Evolutionary conservation across 768 basidiomycete genomes (phyloP).

Genomic region (Tulasnella sp.): DNA sequence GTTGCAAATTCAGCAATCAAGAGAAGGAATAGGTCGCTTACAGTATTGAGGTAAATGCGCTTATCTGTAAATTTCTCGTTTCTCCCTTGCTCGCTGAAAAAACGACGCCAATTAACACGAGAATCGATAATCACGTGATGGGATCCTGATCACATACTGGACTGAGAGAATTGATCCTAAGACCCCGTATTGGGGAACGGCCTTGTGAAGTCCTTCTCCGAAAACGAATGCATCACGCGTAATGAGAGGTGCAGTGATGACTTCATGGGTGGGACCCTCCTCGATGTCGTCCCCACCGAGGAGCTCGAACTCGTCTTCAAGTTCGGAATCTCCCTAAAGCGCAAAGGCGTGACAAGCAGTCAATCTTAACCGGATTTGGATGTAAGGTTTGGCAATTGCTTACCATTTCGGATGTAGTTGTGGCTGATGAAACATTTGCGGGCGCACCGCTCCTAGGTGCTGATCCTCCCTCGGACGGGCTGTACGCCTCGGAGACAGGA

Average conservation of each 20-base stretch:
- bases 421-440: neutral
- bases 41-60: constrained; percentile 62
- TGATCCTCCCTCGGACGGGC: neutral
- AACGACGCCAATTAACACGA: neutral
- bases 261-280: neutral
- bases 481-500: neutral
- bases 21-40: constrained; percentile 25
- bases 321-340: neutral
- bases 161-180: constrained; percentile 44
- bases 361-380: neutral
- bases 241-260: constrained; percentile 16
- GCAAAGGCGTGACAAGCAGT: neutral
- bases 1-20: neutral
- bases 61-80: constrained; percentile 37
- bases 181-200: constrained; percentile 52
- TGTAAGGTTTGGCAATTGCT: neutral
- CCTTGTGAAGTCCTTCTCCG: neutral
- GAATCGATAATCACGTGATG: neutral
- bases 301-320: constrained; percentile 10
- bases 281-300: neutral
- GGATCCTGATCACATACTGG: constrained; percentile 34
- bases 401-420: neutral
- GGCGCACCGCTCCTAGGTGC: neutral
- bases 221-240: constrained; percentile 15
- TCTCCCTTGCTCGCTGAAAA: constrained; percentile 33